These are phyloP conservation scores for Elaphomyces granulatus DNA, from an alignment of 495 filamentous ascomycete genomes.

Conservation along the genomic window DNA sequence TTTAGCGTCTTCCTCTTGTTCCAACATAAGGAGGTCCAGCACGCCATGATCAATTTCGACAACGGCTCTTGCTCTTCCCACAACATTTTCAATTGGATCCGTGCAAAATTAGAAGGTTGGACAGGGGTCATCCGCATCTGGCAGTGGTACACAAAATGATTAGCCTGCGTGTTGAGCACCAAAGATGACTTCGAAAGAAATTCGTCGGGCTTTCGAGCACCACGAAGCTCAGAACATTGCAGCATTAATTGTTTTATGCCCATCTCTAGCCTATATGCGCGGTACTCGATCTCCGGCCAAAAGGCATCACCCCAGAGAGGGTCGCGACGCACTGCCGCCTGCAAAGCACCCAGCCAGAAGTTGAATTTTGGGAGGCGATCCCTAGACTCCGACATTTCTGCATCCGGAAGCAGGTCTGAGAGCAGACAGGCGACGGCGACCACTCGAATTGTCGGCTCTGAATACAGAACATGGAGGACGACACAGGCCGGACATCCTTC, in stretches of 20 bases:
- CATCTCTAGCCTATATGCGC: conserved; percentile 34
- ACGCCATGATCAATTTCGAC: conserved; percentile 11
- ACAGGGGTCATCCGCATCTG: conserved; percentile 9
- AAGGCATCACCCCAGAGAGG: conserved; percentile 42
- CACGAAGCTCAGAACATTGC: conserved; percentile 36
- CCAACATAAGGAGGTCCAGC: conserved; percentile 11
- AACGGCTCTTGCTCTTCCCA: conserved; percentile 16
- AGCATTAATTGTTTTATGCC: conserved; percentile 40
- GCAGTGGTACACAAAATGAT: conserved; percentile 4
- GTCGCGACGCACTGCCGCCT: conserved; percentile 38
- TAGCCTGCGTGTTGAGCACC: conserved; percentile 10
- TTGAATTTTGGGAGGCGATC: conserved; percentile 29
- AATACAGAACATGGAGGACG: conserved; percentile 37
- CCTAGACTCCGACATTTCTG: conserved; percentile 10
- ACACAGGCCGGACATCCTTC: conserved; percentile 44
- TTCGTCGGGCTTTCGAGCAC: conserved; percentile 9
- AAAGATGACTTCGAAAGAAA: conserved; percentile 10
- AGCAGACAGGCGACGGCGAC: conserved; percentile 41
- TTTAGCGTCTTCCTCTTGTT: conserved; percentile 5
- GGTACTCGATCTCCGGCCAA: conserved; percentile 40
- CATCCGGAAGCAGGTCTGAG: conserved; percentile 24
- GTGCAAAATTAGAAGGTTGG: conserved; percentile 10
- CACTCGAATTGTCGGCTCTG: conserved; percentile 45
- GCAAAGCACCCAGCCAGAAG: conserved; percentile 41
- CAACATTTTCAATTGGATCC: conserved; percentile 11